Evolutionary conservation across 306 rosid genomes (phyloP).

Genomic region (Hylodesmum podocarpum): DNA sequence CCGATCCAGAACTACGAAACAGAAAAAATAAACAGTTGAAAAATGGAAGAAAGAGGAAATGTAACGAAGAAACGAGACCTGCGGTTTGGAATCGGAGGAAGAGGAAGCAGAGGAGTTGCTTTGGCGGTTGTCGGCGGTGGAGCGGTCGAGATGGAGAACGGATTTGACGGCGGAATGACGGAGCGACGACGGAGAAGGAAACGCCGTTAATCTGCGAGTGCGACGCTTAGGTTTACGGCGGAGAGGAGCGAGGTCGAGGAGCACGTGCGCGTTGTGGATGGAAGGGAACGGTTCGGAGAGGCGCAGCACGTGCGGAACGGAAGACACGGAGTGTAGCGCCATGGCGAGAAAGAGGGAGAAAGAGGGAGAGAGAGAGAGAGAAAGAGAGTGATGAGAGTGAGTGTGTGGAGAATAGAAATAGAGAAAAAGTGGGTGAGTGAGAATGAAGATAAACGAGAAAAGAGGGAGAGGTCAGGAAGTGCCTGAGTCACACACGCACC

Average conservation of each 20-base stretch:
- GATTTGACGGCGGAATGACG: constrained; percentile 57
- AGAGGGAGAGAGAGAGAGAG: constrained; percentile 17
- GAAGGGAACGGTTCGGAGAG: constrained; percentile 39
- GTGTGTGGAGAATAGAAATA: constrained; percentile 40
- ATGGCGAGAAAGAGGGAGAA: constrained; percentile 31
- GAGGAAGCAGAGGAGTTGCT: constrained; percentile 29
- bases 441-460: constrained; percentile 48
- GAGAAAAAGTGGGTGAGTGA: constrained; percentile 18
- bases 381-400: constrained; percentile 1
- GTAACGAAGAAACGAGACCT: constrained; percentile 46
- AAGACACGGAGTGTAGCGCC: constrained; percentile 69
- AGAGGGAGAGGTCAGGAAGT: constrained; percentile 47
- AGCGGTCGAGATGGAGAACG: constrained; percentile 48
- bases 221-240: constrained; percentile 50
- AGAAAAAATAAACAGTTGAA: neutral
- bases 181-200: constrained; percentile 16
- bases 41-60: neutral
- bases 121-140: neutral
- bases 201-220: constrained; percentile 40
- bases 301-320: constrained; percentile 51
- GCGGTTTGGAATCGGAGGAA: constrained; percentile 38
- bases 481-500: constrained; percentile 38
- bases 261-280: constrained; percentile 41
- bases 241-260: constrained; percentile 56
- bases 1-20: neutral